phyloP scores from a whole-genome alignment of 352 stramenopile genomes.

The Phytophthora chlamydospora region DNA sequence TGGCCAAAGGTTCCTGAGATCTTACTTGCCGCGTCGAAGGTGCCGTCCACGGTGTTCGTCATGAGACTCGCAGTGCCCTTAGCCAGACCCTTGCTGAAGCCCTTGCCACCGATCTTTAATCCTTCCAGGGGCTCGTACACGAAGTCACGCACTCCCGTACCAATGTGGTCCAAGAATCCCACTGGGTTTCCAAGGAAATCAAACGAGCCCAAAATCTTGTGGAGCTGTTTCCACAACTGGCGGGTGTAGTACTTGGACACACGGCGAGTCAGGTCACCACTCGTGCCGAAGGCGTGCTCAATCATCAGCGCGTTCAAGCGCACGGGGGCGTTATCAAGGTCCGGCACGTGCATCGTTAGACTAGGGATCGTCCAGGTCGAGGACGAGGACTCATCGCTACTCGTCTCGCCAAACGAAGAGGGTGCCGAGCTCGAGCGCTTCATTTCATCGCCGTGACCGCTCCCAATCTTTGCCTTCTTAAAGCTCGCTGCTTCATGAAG shows the following conservation, averaged over 20 bases:
- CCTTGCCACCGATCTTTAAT: constrained; percentile 87
- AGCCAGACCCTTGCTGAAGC: constrained; percentile 85
- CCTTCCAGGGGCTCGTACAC: constrained; percentile 96
- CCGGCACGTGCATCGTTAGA: constrained; percentile 86
- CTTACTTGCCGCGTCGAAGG: constrained; percentile 88
- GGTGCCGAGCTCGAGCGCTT: constrained; percentile 36
- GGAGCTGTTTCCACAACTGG: constrained; percentile 89
- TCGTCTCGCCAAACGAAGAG: constrained; percentile 29
- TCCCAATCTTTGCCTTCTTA: constrained; percentile 44
- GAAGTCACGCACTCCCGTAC: constrained; percentile 95
- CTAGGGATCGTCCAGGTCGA: constrained; percentile 85
- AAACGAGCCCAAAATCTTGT: constrained; percentile 89
- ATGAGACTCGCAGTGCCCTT: constrained; percentile 90
- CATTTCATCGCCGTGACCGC: constrained; percentile 32
- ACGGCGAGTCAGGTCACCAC: constrained; percentile 75
- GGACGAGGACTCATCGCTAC: constrained; percentile 51
- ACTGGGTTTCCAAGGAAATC: constrained; percentile 91
- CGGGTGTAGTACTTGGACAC: constrained; percentile 92
- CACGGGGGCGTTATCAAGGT: constrained; percentile 89
- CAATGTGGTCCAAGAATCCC: constrained; percentile 94
- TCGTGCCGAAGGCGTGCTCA: constrained; percentile 90
- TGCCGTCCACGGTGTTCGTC: constrained; percentile 87
- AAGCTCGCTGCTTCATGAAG: constrained; percentile 62
- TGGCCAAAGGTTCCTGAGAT: constrained; percentile 90
- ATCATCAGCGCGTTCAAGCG: constrained; percentile 89